Evolutionary conservation across 1,139 yeast species (phyloP).

Genomic region (Taphrina deformans): DNA sequence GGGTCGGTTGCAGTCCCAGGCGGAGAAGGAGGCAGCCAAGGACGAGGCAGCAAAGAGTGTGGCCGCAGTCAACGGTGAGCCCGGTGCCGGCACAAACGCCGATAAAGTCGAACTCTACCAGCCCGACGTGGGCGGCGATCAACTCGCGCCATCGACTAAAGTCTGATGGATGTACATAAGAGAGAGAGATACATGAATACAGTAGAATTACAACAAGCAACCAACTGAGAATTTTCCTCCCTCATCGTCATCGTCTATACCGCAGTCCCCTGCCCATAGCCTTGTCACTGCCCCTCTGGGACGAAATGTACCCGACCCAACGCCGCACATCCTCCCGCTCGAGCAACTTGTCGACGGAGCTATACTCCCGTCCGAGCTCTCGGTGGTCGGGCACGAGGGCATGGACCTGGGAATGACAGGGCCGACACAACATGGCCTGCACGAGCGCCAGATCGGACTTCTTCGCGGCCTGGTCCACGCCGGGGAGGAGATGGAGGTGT

Average conservation of each 20-base stretch:
- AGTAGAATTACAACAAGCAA: neutral
- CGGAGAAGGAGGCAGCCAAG: slow-evolving; percentile 32
- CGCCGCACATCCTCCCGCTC: slow-evolving; percentile 7
- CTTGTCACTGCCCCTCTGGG: slow-evolving; percentile 12
- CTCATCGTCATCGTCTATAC: slow-evolving; percentile 11
- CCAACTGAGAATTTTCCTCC: neutral
- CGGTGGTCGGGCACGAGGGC: slow-evolving; percentile 6
- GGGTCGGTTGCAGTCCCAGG: slow-evolving; percentile 26
- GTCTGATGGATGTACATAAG: too few relatives aligned
- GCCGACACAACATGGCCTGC: slow-evolving; percentile 20
- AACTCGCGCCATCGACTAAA: neutral
- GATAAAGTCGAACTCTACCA: neutral
- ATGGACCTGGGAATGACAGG: slow-evolving; percentile 26
- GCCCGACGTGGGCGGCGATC: slow-evolving; percentile 14
- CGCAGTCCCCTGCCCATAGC: slow-evolving; percentile 13
- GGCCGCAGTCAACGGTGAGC: neutral
- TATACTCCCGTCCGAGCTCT: neutral
- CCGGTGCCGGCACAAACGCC: neutral
- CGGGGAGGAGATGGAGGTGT: neutral
- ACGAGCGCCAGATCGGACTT: neutral
- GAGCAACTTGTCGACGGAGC: slow-evolving; percentile 3
- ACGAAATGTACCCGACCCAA: slow-evolving; percentile 13
- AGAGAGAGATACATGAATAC: too few relatives aligned
- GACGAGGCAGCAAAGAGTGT: neutral
- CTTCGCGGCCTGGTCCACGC: neutral